Evolutionary conservation across 768 basidiomycete species (phyloP).

Genomic region (Cubamyces sp.): DNA sequence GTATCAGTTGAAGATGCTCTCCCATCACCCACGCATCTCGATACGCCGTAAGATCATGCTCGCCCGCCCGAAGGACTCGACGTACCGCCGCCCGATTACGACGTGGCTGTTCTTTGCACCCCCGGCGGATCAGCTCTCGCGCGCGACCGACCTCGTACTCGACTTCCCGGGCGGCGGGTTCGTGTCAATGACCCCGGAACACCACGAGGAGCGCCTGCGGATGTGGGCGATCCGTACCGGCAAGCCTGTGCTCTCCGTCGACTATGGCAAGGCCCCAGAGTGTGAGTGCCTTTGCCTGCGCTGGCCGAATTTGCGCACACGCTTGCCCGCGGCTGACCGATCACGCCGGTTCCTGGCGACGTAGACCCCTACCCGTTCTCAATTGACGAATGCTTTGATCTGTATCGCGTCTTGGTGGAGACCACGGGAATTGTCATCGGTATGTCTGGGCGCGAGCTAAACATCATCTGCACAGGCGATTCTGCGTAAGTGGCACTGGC

Average conservation of each 20-base stretch:
- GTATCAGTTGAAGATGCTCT: constrained; percentile 70
- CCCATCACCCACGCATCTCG: constrained; percentile 59
- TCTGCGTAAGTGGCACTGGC: constrained; percentile 80
- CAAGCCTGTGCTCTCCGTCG: constrained; percentile 81
- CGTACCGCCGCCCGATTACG: constrained; percentile 81
- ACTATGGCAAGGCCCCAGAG: constrained; percentile 97
- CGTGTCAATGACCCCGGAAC: constrained; percentile 93
- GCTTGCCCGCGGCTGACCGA: constrained; percentile 6
- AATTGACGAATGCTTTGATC: constrained; percentile 93
- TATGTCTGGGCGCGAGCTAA: constrained; percentile 82
- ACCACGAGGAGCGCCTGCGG: constrained; percentile 92
- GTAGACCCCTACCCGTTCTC: constrained; percentile 97
- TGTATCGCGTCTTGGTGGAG: constrained; percentile 79
- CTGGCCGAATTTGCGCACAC: background rate
- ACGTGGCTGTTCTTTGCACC: constrained; percentile 83
- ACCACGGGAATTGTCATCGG: constrained; percentile 82
- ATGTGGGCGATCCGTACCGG: constrained; percentile 83
- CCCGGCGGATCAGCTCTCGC: constrained; percentile 61
- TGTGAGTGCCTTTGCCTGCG: constrained; percentile 52
- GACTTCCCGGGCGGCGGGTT: constrained; percentile 98
- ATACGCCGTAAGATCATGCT: constrained; percentile 79
- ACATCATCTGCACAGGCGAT: constrained; percentile 85
- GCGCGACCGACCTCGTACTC: constrained; percentile 79
- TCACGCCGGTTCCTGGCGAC: constrained; percentile 7
- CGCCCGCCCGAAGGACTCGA: constrained; percentile 75